Evolutionary conservation across 2,329 filamentous ascomycete species (phyloP), one percentile per base, ranked within the genome.

Genomic region (Paecilomyces formosus): DNA sequence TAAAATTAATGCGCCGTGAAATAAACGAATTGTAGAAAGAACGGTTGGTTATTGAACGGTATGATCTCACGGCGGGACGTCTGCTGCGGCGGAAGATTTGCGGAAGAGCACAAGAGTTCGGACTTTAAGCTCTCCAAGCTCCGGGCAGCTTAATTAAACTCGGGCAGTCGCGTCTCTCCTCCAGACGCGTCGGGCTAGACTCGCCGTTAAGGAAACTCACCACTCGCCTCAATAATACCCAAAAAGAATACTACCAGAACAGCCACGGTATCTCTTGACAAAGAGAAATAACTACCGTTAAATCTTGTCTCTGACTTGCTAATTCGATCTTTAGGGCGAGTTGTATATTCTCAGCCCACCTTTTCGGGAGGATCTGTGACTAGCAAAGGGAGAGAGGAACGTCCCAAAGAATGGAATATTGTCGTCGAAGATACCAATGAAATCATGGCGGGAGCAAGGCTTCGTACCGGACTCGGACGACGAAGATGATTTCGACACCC

Each of bases 391-490:
- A 33, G 72, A 33, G 72, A 72, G 70, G 62, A 56, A 53, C 30
- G 8, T 55, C 53, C 53, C 72, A 70, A 62, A 69, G 71, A 62
- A 75, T 75, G 73, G 72, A 69, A 63, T 58, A 69, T 65, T 62
- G 62, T 62, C 66, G 63, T 65, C 67, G 59, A 66, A 63, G 60
- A 65, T 64, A 67, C 70, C 70, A 74, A 77, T 76, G 74, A 74
- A 77, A 73, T 70, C 72, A 74, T 81, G 79, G 79, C 76, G 75
- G 68, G 72, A 76, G 68, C 74, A 76, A 70, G 79, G 79, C 56
- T 81, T 76, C 73, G 79, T 81, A 61, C 77, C 77, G 61, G 79
- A 81, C 67, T 81, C 79, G 51, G 79, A 81, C 60, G 75, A 77
- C 21, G 76, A 77, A 54, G 76, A 75, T 54, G 73, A 72, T 54